phyloP scores from a whole-genome alignment of 2,329 filamentous ascomycete species.

The Hypoxylon sp. region DNA sequence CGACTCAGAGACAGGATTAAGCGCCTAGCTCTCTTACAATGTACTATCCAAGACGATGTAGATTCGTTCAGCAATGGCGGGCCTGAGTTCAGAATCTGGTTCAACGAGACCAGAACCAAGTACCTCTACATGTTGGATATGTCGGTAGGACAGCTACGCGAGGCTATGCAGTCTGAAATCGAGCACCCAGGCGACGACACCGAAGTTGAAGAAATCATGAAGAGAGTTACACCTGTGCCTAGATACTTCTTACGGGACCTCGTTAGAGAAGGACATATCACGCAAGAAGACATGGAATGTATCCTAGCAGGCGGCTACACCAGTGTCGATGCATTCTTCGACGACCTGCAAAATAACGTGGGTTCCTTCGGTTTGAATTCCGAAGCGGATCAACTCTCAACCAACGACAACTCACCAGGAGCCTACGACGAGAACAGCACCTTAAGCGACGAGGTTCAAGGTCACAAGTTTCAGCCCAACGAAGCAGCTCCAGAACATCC shows the following conservation, averaged over 20 bases:
- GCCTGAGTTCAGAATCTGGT: background rate
- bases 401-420: background rate
- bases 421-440: conserved; percentile 34
- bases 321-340: conserved; percentile 28
- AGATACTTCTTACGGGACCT: background rate
- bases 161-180: conserved; percentile 18
- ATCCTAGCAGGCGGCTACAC: conserved; percentile 28
- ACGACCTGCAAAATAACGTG: conserved; percentile 8
- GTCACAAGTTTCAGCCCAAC: background rate
- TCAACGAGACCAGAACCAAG: background rate
- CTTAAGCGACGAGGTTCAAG: background rate
- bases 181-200: background rate
- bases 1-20: conserved; percentile 14
- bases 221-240: conserved; percentile 8
- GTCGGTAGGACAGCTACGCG: conserved; percentile 21
- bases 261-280: conserved; percentile 4
- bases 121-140: conserved; percentile 29
- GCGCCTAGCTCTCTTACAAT: conserved; percentile 8
- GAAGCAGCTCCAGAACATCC: background rate
- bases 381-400: too few species aligned
- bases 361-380: background rate
- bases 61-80: background rate
- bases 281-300: conserved; percentile 18
- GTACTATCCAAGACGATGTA: conserved; percentile 13
- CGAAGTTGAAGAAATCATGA: conserved; percentile 26